A percentile compares a stretch with the other conserved stretches of the same genome.
Conservation (phyloP, 2,329 filamentous ascomycete species). For the Ceratocystis papillata region DNA sequence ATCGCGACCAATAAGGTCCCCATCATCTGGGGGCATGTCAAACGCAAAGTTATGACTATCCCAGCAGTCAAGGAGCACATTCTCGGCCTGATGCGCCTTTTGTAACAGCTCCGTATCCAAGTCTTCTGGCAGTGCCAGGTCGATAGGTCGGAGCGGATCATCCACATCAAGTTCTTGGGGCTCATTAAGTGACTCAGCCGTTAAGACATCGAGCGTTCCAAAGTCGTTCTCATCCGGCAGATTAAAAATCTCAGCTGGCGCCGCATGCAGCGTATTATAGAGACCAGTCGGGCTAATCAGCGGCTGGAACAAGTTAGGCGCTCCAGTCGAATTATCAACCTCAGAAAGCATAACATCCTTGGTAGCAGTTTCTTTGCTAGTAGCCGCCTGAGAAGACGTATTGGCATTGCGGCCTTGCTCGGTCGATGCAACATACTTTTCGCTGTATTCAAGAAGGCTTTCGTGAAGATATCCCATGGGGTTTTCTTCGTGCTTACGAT, state of each 20-base stretch:
- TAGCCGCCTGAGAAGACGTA: background rate
- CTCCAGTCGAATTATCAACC: background rate
- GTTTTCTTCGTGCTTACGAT: constrained; percentile 45
- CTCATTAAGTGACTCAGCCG: constrained; percentile 22
- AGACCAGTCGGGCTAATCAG: constrained; percentile 12
- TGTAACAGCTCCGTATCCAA: constrained; percentile 15
- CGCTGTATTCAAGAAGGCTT: constrained; percentile 35
- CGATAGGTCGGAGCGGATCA: background rate
- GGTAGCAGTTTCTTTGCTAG: background rate
- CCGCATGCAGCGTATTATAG: constrained; percentile 17
- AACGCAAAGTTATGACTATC: background rate
- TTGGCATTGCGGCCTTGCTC: constrained; percentile 29
- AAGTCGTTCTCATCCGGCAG: constrained; percentile 1
- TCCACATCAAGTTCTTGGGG: constrained; percentile 14
- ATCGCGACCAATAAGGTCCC: constrained; percentile 16
- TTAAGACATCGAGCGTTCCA: constrained; percentile 14
- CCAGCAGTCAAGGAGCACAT: constrained; percentile 3
- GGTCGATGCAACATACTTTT: constrained; percentile 27
- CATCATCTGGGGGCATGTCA: constrained; percentile 5
- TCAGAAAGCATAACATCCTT: background rate
- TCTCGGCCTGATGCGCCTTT: constrained; percentile 5
- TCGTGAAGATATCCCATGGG: constrained; percentile 45
- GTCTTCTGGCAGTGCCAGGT: constrained; percentile 12
- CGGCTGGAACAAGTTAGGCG: constrained; percentile 13
- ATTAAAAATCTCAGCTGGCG: constrained; percentile 17